Percentiles rank a stretch among this genome's conserved stretches.
These are phyloP conservation scores for Zizania palustris DNA, from an alignment of 202 grass and related monocot species.

Conservation along the genomic window DNA sequence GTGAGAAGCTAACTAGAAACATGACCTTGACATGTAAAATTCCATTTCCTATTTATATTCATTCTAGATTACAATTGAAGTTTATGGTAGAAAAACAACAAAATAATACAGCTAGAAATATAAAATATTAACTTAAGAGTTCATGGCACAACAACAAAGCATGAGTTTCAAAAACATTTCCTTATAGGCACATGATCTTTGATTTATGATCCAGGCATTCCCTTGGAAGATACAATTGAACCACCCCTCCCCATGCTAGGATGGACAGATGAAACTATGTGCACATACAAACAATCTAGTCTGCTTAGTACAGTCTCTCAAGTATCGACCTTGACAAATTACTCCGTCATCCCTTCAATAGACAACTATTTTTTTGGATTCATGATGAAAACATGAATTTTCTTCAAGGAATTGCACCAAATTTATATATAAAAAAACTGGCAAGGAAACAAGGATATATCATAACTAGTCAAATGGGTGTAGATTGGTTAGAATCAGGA, in stretches of 20 bases:
- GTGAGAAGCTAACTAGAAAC: too few relatives aligned
- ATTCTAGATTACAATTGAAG: background rate
- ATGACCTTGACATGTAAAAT: background rate
- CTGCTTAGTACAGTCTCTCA: background rate
- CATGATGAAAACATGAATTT: background rate
- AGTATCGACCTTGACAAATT: conserved; percentile 6
- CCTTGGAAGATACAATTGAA: background rate
- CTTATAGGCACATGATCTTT: background rate
- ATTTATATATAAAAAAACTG: conserved; percentile 2
- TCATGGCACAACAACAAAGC: background rate
- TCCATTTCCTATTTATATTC: background rate
- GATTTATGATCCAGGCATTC: background rate
- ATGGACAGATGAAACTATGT: conserved; percentile 4
- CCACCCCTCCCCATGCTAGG: background rate
- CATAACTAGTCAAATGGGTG: background rate
- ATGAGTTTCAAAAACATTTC: background rate
- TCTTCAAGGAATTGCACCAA: background rate
- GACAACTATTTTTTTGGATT: background rate
- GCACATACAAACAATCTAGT: background rate
- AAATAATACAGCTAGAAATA: conserved; percentile 20
- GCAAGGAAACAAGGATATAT: background rate
- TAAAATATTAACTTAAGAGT: background rate
- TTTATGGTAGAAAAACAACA: background rate
- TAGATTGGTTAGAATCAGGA: background rate
- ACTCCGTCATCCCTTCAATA: background rate